Percentiles rank a stretch among this genome's conserved stretches.
Conservation (phyloP, 495 filamentous ascomycete species). For the Hypoxylon lenormandii region DNA sequence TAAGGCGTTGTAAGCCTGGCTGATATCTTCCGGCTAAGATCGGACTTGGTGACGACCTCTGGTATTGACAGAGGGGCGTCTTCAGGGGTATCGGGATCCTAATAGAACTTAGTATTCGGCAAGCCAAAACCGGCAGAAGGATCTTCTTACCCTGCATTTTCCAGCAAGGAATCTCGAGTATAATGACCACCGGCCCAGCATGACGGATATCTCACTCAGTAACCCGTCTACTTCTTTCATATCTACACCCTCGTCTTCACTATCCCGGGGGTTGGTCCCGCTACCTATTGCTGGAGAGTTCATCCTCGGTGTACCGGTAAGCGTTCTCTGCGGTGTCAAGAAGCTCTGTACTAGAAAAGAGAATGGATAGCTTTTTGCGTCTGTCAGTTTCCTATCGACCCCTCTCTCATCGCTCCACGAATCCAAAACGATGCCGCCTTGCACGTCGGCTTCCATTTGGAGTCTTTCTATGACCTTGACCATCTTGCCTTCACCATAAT, state of each 20-base stretch:
- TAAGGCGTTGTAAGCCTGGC: slow-evolving; percentile 80
- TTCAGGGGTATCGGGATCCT: slow-evolving; percentile 60
- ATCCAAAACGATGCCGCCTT: slow-evolving; percentile 96
- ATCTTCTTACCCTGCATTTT: slow-evolving; percentile 76
- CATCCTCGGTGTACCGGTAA: slow-evolving; percentile 63
- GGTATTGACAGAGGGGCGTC: slow-evolving; percentile 70
- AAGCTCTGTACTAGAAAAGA: slow-evolving; percentile 97
- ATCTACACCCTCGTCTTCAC: slow-evolving; percentile 90
- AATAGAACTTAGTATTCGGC: slow-evolving; percentile 23
- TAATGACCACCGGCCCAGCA: slow-evolving; percentile 92
- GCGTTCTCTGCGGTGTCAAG: slow-evolving; percentile 72
- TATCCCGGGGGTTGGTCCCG: slow-evolving; percentile 60
- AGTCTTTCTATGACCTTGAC: slow-evolving; percentile 92
- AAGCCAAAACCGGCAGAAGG: slow-evolving; percentile 14
- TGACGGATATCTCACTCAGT: slow-evolving; percentile 84
- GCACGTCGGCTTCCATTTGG: slow-evolving; percentile 93
- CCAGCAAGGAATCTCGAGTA: slow-evolving; percentile 89
- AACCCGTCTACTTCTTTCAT: slow-evolving; percentile 93
- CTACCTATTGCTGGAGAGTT: slow-evolving; percentile 75
- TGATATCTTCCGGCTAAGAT: slow-evolving; percentile 78
- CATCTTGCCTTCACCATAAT: slow-evolving; percentile 94
- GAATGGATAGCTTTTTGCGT: slow-evolving; percentile 96
- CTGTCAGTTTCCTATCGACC: slow-evolving; percentile 85
- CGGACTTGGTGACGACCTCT: slow-evolving; percentile 76
- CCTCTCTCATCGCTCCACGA: slow-evolving; percentile 91